phyloP scores from a whole-genome alignment of 2,329 filamentous ascomycete genomes.

The Myriosclerotinia scirpicola region DNA sequence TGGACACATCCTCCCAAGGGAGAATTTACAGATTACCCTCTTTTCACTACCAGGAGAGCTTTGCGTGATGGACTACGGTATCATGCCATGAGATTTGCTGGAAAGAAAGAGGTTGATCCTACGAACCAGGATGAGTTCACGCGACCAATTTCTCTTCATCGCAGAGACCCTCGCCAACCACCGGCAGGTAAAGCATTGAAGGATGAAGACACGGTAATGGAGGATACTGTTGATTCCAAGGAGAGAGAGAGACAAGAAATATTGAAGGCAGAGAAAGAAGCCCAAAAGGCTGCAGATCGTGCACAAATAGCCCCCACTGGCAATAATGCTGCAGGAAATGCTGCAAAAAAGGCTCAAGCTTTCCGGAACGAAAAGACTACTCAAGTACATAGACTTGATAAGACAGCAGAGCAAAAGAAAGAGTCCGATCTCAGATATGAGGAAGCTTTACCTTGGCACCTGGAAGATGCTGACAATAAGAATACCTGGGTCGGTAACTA shows the following conservation, averaged over 20 bases:
- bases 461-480: conserved; percentile 95
- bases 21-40: conserved; percentile 57
- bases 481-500: conserved; percentile 93
- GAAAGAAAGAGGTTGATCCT: conserved; percentile 65
- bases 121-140: conserved; percentile 75
- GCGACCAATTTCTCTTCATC: conserved; percentile 82
- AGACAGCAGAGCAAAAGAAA: conserved; percentile 68
- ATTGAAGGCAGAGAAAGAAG: conserved; percentile 74
- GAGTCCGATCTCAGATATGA: conserved; percentile 77
- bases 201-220: conserved; percentile 51
- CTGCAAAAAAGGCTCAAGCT: conserved; percentile 50
- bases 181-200: conserved; percentile 64
- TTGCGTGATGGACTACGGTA: conserved; percentile 77
- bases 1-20: conserved; percentile 57
- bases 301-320: conserved; percentile 88
- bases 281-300: conserved; percentile 80
- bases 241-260: conserved; percentile 68
- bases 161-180: conserved; percentile 77
- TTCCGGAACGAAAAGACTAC: conserved; percentile 83
- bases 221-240: conserved; percentile 51
- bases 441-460: conserved; percentile 92
- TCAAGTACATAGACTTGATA: conserved; percentile 80
- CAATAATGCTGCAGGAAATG: conserved; percentile 49
- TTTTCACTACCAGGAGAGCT: conserved; percentile 80
- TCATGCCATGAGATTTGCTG: conserved; percentile 77